Evolutionary conservation across 2,329 filamentous ascomycete species (phyloP).

Genomic region (Polychaeton citri): DNA sequence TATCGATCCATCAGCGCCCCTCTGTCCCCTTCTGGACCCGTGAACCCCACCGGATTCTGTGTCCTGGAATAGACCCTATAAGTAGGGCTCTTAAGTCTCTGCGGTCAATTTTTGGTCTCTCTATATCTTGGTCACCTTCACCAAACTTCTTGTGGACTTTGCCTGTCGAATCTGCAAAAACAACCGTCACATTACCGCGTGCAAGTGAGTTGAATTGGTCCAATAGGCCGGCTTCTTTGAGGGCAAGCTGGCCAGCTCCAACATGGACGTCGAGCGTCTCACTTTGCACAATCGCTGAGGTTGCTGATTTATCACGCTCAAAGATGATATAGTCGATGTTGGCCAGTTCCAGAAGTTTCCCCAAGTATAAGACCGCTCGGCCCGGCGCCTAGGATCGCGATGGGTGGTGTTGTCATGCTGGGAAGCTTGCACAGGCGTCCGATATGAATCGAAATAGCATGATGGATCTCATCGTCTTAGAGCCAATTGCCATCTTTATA

Average conservation of each 20-base stretch:
- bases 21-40: constrained; percentile 11
- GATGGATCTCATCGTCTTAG: too few species aligned
- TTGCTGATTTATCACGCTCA: constrained; percentile 13
- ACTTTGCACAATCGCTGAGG: constrained; percentile 7
- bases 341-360: constrained; percentile 12
- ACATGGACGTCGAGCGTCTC: constrained; percentile 21
- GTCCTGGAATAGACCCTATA: constrained; percentile 20
- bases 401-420: too few species aligned
- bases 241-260: constrained; percentile 15
- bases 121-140: too few species aligned
- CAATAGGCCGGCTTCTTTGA: constrained; percentile 17
- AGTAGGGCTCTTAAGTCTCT: constrained; percentile 23
- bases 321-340: constrained; percentile 15
- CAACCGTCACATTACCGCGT: too few species aligned
- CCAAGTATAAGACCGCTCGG: constrained; percentile 20
- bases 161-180: too few species aligned
- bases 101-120: constrained; percentile 30
- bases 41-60: constrained; percentile 22
- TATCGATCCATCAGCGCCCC: constrained; percentile 8
- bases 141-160: too few species aligned
- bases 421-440: too few species aligned
- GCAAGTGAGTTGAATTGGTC: constrained; percentile 16
- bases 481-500: too few species aligned
- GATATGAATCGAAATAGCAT: too few species aligned
- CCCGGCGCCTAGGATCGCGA: constrained; percentile 22